Conservation (phyloP, 2,329 filamentous ascomycete genomes). For the Raffaelea arxii region DNA sequence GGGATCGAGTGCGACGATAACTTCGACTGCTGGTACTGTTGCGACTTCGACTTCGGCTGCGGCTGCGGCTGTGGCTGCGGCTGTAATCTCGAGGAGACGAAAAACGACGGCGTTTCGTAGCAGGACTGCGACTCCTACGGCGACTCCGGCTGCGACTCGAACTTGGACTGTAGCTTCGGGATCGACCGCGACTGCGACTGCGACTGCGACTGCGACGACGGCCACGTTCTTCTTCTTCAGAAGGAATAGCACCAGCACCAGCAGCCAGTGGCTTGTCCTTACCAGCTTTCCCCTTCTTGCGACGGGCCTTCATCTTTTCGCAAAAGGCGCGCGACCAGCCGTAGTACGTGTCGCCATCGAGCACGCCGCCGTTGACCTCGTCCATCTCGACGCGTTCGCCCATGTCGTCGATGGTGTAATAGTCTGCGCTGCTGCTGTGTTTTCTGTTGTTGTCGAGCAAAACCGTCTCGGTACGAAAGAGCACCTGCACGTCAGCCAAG, state of each 20-base stretch:
- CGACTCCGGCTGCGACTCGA: not conserved
- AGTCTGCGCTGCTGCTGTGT: slow-evolving; percentile 25
- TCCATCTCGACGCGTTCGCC: slow-evolving; percentile 60
- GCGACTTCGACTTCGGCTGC: slow-evolving; percentile 14
- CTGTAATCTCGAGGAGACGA: slow-evolving; percentile 7
- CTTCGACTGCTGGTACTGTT: too few relatives aligned
- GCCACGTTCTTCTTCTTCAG: too few relatives aligned
- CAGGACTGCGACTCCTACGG: not conserved
- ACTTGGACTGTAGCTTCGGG: not conserved
- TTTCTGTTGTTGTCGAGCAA: too few relatives aligned
- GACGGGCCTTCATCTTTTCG: slow-evolving; percentile 62
- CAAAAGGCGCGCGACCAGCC: slow-evolving; percentile 80
- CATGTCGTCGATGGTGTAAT: slow-evolving; percentile 50
- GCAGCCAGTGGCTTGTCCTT: not conserved
- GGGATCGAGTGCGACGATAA: slow-evolving; percentile 5
- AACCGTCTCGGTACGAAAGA: slow-evolving; percentile 51
- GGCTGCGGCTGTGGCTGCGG: slow-evolving; percentile 16
- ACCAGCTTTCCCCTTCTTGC: slow-evolving; percentile 18
- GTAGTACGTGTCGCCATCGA: slow-evolving; percentile 69
- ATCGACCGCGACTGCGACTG: not conserved
- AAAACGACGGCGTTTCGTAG: not conserved
- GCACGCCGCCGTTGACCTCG: slow-evolving; percentile 54
- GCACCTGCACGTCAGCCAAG: slow-evolving; percentile 57
- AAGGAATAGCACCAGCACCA: too few relatives aligned
- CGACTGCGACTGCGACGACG: not conserved